phyloP scores from a whole-genome alignment of 2,329 filamentous ascomycete genomes.

The Cladosporium phlei region DNA sequence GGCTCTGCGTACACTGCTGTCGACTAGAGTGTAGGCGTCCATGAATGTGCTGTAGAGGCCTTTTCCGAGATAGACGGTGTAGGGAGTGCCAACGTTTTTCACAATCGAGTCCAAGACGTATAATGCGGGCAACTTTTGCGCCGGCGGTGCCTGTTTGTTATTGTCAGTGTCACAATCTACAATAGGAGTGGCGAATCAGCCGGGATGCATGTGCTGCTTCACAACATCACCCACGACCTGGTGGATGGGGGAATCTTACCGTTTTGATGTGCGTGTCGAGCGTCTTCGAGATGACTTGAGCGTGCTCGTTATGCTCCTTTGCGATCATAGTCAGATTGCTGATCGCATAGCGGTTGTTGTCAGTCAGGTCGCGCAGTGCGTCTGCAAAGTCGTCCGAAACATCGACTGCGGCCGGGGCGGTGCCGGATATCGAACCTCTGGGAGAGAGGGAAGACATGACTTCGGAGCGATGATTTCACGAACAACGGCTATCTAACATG shows the following conservation, averaged over 20 bases:
- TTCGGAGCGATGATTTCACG: conserved; percentile 12
- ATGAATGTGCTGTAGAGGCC: conserved; percentile 94
- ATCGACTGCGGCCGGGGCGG: conserved; percentile 73
- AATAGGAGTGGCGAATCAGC: too few species aligned
- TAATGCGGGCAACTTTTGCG: conserved; percentile 87
- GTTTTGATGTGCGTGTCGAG: conserved; percentile 90
- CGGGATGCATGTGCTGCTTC: too few species aligned
- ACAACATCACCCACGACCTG: conserved; percentile 17
- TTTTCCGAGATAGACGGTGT: conserved; percentile 88
- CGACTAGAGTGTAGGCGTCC: conserved; percentile 89
- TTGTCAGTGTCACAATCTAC: not conserved
- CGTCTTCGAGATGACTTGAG: conserved; percentile 83
- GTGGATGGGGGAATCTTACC: conserved; percentile 56
- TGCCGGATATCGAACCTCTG: conserved; percentile 35
- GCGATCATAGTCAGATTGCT: conserved; percentile 96
- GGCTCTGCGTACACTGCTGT: conserved; percentile 74
- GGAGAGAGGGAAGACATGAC: conserved; percentile 55
- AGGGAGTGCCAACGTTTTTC: conserved; percentile 97
- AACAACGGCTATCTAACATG: conserved; percentile 11
- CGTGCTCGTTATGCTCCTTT: conserved; percentile 94
- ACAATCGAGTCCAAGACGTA: conserved; percentile 98
- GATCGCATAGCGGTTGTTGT: conserved; percentile 92
- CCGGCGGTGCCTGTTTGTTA: conserved; percentile 65
- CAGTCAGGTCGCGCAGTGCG: conserved; percentile 83
- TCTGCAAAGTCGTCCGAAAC: conserved; percentile 93